phyloP scores from a whole-genome alignment of 352 stramenopile genomes.

The Phytophthora nicotianae region DNA sequence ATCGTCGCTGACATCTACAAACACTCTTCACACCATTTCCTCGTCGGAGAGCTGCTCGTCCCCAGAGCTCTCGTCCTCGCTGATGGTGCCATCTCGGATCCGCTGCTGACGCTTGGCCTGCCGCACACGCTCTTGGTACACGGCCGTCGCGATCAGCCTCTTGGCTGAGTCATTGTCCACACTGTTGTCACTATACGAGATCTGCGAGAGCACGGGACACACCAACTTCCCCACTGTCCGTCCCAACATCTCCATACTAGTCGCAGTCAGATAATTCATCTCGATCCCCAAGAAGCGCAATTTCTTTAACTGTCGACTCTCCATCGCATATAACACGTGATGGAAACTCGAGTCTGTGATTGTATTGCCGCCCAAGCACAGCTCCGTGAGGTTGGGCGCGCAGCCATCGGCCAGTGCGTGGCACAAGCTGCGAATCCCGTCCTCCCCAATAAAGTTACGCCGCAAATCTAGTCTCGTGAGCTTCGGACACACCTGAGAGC shows the following conservation, averaged over 20 bases:
- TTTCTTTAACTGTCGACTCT: conserved; percentile 63
- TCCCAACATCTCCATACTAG: conserved; percentile 88
- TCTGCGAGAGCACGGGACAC: conserved; percentile 80
- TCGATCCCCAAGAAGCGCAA: conserved; percentile 84
- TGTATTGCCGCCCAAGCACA: conserved; percentile 84
- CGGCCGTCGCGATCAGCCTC: conserved; percentile 70
- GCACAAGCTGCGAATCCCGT: conserved; percentile 74
- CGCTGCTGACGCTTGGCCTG: conserved; percentile 59
- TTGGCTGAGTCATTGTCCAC: conserved; percentile 79
- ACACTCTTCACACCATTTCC: conserved; percentile 30
- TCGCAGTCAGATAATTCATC: conserved; percentile 84
- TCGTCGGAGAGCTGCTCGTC: conserved; percentile 51
- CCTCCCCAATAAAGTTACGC: conserved; percentile 87
- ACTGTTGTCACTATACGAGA: conserved; percentile 88
- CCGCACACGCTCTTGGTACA: conserved; percentile 81
- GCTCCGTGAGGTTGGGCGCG: conserved; percentile 66
- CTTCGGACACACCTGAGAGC: conserved; percentile 75
- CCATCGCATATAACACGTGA: conserved; percentile 82
- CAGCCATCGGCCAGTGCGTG: conserved; percentile 74
- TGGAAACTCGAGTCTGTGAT: conserved; percentile 87
- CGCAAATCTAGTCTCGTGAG: conserved; percentile 81
- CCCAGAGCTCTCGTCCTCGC: conserved; percentile 40
- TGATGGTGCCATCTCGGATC: conserved; percentile 39
- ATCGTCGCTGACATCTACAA: conserved; percentile 29
- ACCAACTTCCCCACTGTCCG: conserved; percentile 83